Percentiles rank a stretch among this genome's conserved stretches.
Evolutionary conservation across 106 monocot species (phyloP).

Genomic region (Allium fistulosum): DNA sequence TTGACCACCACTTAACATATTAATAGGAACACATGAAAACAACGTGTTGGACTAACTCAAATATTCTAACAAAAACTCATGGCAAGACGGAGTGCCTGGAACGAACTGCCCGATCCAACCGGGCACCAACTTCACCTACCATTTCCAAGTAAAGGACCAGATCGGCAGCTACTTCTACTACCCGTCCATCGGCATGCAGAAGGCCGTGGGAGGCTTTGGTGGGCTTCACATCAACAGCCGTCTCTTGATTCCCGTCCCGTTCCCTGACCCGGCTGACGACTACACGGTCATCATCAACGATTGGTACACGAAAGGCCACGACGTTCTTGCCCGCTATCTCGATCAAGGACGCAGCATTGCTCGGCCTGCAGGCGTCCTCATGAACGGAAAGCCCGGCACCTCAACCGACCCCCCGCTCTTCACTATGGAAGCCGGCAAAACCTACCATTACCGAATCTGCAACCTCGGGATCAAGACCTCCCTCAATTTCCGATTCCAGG

Average conservation of each 20-base stretch:
- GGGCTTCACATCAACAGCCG: constrained; percentile 32
- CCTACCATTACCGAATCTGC: constrained; percentile 42
- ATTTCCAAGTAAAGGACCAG: constrained; percentile 48
- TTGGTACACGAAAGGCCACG: constrained; percentile 35
- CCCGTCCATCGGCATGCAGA: constrained; percentile 38
- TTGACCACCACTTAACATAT: too few relatives aligned
- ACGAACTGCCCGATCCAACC: constrained; percentile 49
- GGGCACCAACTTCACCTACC: constrained; percentile 36
- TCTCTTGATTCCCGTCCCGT: constrained; percentile 46
- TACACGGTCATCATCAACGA: constrained; percentile 32
- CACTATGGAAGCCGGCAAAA: constrained; percentile 30
- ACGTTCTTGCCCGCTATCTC: constrained; percentile 17
- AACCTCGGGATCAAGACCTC: constrained; percentile 31
- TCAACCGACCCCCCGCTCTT: constrained; percentile 4
- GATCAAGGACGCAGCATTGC: constrained; percentile 25
- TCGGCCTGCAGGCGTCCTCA: constrained; percentile 31
- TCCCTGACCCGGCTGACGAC: constrained; percentile 31
- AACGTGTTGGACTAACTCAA: too few relatives aligned
- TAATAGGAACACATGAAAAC: too few relatives aligned
- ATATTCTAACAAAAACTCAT: too few relatives aligned
- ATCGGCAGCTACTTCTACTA: constrained; percentile 52
- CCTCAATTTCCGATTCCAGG: constrained; percentile 46
- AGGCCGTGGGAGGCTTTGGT: constrained; percentile 42
- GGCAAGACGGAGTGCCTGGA: constrained; percentile 42
- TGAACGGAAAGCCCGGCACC: constrained; percentile 30